A percentile compares a stretch with the other conserved stretches of the same genome.
Conservation (phyloP, 768 basidiomycete genomes). For the Lactifluus piperatus region DNA sequence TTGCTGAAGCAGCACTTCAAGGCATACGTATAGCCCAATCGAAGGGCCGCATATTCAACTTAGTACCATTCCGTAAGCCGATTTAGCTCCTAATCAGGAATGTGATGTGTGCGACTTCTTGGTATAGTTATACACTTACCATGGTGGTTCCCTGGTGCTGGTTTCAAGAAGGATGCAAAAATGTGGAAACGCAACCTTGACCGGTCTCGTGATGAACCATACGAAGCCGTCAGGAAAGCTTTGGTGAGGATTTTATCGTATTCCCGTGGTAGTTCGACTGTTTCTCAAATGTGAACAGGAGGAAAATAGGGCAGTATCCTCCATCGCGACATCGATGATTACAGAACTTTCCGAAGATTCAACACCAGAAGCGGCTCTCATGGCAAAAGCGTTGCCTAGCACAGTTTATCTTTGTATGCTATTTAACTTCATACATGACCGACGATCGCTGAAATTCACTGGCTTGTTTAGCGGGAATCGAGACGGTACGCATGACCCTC, state of each 20-base stretch:
- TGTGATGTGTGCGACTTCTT: not conserved
- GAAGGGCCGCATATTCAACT: constrained; percentile 40
- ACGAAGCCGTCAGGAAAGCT: constrained; percentile 20
- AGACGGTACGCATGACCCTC: not conserved
- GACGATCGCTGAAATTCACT: not conserved
- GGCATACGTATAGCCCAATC: constrained; percentile 28
- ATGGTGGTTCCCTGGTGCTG: constrained; percentile 26
- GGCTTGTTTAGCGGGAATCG: constrained; percentile 1
- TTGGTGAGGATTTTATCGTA: constrained; percentile 15
- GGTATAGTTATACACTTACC: constrained; percentile 23
- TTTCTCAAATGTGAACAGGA: not conserved
- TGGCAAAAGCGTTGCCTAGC: constrained; percentile 1
- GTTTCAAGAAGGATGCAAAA: constrained; percentile 21
- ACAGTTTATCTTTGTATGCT: constrained; percentile 1
- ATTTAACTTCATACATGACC: not conserved
- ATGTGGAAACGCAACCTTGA: constrained; percentile 15
- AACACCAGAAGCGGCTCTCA: constrained; percentile 2
- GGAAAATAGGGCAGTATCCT: not conserved
- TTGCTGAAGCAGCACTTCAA: constrained; percentile 33
- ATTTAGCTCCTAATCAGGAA: not conserved
- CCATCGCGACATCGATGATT: constrained; percentile 3
- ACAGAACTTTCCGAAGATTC: not conserved
- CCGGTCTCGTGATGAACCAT: constrained; percentile 21
- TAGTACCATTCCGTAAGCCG: constrained; percentile 24
- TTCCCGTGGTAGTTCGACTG: not conserved